Evolutionary conservation across 176 grass and related monocot genomes (phyloP), one percentile per base, ranked within the genome.

Genomic region (Elaeis guineensis): DNA sequence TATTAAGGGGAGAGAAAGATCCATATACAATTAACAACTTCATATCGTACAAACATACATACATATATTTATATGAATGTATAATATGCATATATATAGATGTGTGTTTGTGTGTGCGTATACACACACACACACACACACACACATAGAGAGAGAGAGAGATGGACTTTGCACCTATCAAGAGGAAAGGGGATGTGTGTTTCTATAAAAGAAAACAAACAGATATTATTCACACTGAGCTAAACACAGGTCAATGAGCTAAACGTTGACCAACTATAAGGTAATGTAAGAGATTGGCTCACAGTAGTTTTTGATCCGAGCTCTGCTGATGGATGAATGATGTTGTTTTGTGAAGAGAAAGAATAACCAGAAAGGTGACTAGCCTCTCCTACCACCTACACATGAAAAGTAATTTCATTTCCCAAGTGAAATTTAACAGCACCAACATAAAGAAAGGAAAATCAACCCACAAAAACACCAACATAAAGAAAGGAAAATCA

Each of bases 221-320:
- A 14, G 8, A 44, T 44, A 44, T 44, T 9, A 44, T 44, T 0
- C 35, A 2, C 35, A 44, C 35, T 12, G 12, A 14, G 9, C 35
- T 44, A 44, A 44, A 44, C 35, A 14, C 11, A 44, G 35, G 35
- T 44, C 35, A 44, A 44, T 44, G 12, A 44, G 35, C 35, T 44
- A 44, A 64, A 50, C 6, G 28, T 30, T 30, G 28, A 30, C 28
- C 19, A 50, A 64, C 16, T 64, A 11, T 19, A 71, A 51, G n/a
- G 12, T 19, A 20, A 78, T 19, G 49, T 19, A 39, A 64, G 65
- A 79, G 73, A 21, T 54, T 62, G 19, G 61, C 84, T 85, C 58
- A 97, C 92, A 54, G 87, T 97, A 60, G 92, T 91, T 86, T 97
- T 97, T 17, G 78, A 84, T 80, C 92, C 92, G 67, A 90, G 87